Evolutionary conservation across 192 early-diverging fungal species (phyloP), one percentile per base, ranked within the genome.

Genomic region (Pecoramyces ruminantium): DNA sequence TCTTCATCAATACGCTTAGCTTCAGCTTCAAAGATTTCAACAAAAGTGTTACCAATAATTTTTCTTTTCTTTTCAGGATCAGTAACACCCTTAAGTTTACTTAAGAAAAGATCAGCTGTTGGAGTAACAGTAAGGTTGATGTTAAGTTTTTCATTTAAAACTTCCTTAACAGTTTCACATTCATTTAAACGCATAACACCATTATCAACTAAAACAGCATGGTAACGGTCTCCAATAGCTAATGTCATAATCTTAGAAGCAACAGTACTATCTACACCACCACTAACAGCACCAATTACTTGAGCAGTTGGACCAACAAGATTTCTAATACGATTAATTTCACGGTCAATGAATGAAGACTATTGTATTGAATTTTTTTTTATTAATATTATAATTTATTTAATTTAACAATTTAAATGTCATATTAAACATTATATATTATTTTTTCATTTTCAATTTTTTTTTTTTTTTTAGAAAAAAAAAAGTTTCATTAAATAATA

Each of bases 161-260:
- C 93, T 86, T 92, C 87, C 87, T 96, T 93, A 83, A 94, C 94
- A 79, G 86, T 89, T 30, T 84, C 91, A 84, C 96, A 97, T 87
- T 99, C 97, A 86, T 97, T 95, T 78, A 96, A 87, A 84, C 97
- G 95, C 97, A 99, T 99, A 14, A 99, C 96, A 79, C 97, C 97
- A 85, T 99, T 99, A 83, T 99, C 96, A 25, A 99, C 97, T 81
- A 99, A 87, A 30, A 99, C 92, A 29, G 96, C 97, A 83, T 99
- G 97, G 93, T 79, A 80, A 82, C 97, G 94, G 82, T 97, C 95
- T 67, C 97, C 97, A 84, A 99, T 99, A 78, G 97, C 97, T 84
- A 94, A 90, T 86, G 93, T 94, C 95, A 99, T 97, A 82, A 99
- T 88, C 84, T 93, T 93, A 40, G 97, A 96, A 38, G 97, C 97